Evolutionary conservation across 441 rosid genomes (phyloP), one percentile per base, ranked within the genome.

Genomic region (Adansonia grandidieri): DNA sequence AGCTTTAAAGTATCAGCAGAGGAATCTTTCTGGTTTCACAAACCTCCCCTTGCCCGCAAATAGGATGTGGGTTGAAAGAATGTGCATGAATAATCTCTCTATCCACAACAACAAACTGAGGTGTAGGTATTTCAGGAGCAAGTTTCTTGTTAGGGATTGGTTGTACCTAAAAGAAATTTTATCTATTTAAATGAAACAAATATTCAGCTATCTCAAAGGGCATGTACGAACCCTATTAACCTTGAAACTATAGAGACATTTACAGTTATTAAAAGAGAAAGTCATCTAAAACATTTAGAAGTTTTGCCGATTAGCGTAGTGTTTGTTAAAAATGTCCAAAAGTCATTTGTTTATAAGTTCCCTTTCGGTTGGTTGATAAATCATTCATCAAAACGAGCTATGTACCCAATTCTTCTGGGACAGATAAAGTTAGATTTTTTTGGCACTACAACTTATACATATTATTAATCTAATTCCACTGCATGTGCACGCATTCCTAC

Each of bases 11-110:
- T 61, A 48, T 28, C 10, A 62, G 24, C 9, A 22, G 17, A 62
- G 62, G 19, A 13, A 75, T 40, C n/a, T 53, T 28, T 78, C 48
- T 50, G 75, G 37, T 77, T 56, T 73, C 22, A 76, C 85, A 58
- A 53, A 96, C 99, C 99, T 94, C 99, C 99, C 80, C 98, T 86
- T 6, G 96, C 98, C 62, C 98, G 98, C 65, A 93, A 84, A 81
- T 96, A 96, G 15, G 99, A 93, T 74, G 89, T 85, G 44, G 98
- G 95, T 73, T 93, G 99, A 75, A 79, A 68, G 80, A 96, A 96
- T 10, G 98, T 94, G 51, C 88, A 87, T 1, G 90, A 86, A 83
- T 96, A 96, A 64, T 96, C 99, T 74, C 96, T 85, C 79, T 91
- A 85, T 96, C 98, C 66, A 96, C 99, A 68, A 86, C 77, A 78